Conservation (phyloP, 371 early-diverging fungal genomes). For the Choanephora cucurbitarum region DNA sequence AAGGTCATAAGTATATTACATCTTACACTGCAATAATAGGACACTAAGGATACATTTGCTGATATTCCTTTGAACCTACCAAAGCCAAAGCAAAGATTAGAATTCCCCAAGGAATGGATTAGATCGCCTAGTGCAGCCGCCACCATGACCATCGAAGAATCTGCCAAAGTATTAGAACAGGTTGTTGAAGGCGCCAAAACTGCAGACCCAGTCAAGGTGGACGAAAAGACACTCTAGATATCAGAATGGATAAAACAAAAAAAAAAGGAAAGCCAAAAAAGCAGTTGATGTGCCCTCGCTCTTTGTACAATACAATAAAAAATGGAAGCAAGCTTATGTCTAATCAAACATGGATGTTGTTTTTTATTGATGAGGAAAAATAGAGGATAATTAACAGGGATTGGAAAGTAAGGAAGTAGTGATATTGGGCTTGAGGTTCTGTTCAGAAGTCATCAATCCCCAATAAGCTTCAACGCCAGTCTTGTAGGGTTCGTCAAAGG, state of each 20-base stretch:
- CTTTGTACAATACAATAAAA: conserved; percentile 8
- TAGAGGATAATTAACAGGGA: background rate
- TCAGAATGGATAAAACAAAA: background rate
- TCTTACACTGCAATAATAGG: conserved; percentile 15
- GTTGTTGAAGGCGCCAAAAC: conserved; percentile 3
- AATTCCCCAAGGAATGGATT: conserved; percentile 70
- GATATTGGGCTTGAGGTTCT: conserved; percentile 20
- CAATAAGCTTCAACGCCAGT: conserved; percentile 59
- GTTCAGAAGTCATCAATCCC: conserved; percentile 48
- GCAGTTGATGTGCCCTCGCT: too few relatives aligned
- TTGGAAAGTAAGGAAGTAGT: conserved; percentile 9
- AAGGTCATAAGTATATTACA: too few relatives aligned
- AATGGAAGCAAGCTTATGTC: background rate
- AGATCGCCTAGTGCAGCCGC: conserved; percentile 11
- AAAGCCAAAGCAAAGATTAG: conserved; percentile 56
- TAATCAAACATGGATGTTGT: background rate
- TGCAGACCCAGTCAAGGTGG: background rate
- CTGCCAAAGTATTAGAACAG: background rate
- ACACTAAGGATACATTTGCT: conserved; percentile 54
- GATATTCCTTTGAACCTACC: conserved; percentile 65
- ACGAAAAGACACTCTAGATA: conserved; percentile 1
- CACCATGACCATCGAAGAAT: conserved; percentile 3
- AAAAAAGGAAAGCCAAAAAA: too few relatives aligned
- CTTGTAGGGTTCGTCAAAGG: conserved; percentile 64
- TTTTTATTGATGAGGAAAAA: conserved; percentile 8